Evolutionary conservation across 2,329 filamentous ascomycete genomes (phyloP), one percentile per base, ranked within the genome.

Genomic region (Metarhizium humberi): DNA sequence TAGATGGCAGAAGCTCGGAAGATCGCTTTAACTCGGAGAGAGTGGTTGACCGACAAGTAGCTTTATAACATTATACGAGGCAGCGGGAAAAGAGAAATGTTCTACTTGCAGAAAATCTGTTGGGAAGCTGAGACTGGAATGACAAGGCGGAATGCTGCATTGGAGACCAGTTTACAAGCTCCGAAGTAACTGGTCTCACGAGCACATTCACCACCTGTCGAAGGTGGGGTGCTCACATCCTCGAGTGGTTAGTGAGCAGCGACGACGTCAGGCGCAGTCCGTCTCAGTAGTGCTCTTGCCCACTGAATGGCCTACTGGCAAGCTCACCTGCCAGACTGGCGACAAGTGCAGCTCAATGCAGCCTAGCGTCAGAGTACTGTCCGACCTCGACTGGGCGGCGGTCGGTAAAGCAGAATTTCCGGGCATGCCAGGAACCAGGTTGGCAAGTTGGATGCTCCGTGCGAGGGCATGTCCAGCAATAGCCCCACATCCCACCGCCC

Each of bases 361-460:
- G 55, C 16, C 48, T 54, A 54, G 55, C 52, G 48, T 20, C 18
- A 36, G 10, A 2, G 4, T 32, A 16, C 45, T 13, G 18, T 25
- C 13, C 32, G 32, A 34, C 32, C 32, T 34, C 7, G 7, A 2
- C 32, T 25, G 25, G 18, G 52, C 60, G 60, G 60, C 51, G 34
- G 36, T 29, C 61, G 61, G 57, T 52, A 43, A 58, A 62, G 60
- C 55, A 59, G 55, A 60, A 62, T 60, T 54, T 62, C 61, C 60
- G 60, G 18, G 42, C 6, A 11, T 5, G 43, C 45, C 20, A 14
- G 25, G 10, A 34, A 18, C n/a, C 29, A 51, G 2, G 18, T 10
- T 25, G 25, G 25, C 25, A 25, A 25, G 25, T 25, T 25, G 25
- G 25, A 1, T 25, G 25, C 25, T 25, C 20, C 20, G 25, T 25